Percentiles rank a stretch among this genome's conserved stretches.
These are phyloP conservation scores for Citrus trifoliata DNA, from an alignment of 345 rosid genomes.

Conservation along the genomic window DNA sequence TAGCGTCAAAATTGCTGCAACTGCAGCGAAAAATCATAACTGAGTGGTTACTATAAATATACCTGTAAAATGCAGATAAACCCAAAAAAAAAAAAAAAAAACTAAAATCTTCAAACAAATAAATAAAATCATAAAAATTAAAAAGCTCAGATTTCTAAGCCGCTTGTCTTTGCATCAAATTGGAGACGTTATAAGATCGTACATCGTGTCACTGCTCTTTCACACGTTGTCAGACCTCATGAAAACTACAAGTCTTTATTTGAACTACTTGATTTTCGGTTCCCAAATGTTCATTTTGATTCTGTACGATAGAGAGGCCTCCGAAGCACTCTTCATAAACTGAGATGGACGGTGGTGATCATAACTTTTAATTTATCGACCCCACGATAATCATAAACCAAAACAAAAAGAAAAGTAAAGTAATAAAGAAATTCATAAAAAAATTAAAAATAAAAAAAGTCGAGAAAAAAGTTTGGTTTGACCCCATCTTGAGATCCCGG, in stretches of 20 bases:
- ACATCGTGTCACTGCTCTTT: background rate
- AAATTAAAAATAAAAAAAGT: too few species aligned
- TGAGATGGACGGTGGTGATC: background rate
- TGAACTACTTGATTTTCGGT: too few species aligned
- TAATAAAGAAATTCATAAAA: background rate
- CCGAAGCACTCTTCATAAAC: background rate
- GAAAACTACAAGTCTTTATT: background rate
- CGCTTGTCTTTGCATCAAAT: slow-evolving; percentile 18
- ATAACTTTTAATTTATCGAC: background rate
- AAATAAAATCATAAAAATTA: background rate
- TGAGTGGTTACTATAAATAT: too few species aligned
- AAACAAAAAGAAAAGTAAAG: background rate
- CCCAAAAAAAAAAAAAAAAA: too few species aligned
- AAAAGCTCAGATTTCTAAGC: slow-evolving; percentile 3
- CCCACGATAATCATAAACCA: background rate
- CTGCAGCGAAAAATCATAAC: background rate
- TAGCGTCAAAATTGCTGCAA: background rate
- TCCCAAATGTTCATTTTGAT: too few species aligned
- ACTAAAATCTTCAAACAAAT: too few species aligned
- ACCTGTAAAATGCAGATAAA: too few species aligned
- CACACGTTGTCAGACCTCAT: slow-evolving; percentile 6
- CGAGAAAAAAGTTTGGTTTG: too few species aligned
- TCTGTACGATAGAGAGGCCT: background rate
- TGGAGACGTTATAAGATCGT: slow-evolving; percentile 28
- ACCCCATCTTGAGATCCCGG: background rate